Evolutionary conservation across 2,329 filamentous ascomycete species (phyloP).

Genomic region (Amphichorda felina): DNA sequence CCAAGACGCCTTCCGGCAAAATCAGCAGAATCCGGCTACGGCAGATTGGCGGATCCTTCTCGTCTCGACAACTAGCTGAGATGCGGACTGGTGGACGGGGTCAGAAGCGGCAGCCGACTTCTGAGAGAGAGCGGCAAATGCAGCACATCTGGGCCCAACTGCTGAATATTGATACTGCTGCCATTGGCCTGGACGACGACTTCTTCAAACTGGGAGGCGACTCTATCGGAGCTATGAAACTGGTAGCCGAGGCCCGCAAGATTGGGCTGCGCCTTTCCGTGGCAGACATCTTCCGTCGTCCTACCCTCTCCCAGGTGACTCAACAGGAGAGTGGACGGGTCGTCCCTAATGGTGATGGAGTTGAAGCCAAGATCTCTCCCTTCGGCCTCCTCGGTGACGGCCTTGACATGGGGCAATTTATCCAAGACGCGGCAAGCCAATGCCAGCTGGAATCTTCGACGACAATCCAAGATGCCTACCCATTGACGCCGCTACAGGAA

Average conservation of each 20-base stretch:
- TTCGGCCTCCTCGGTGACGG: too few species aligned
- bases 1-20: conserved; percentile 1
- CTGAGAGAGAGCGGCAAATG: conserved; percentile 3
- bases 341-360: not conserved
- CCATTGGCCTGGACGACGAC: conserved; percentile 6
- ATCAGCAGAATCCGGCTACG: not conserved
- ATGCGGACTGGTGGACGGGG: not conserved
- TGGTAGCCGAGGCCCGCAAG: conserved; percentile 2
- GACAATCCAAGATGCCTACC: conserved; percentile 26
- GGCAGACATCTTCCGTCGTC: conserved; percentile 29
- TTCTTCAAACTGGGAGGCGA: conserved; percentile 7
- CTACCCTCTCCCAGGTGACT: conserved; percentile 16
- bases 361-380: too few species aligned
- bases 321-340: not conserved
- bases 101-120: not conserved
- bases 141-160: conserved; percentile 4
- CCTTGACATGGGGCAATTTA: too few species aligned
- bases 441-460: conserved; percentile 14
- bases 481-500: conserved; percentile 35
- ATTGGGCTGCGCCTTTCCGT: conserved; percentile 28
- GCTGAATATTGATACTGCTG: conserved; percentile 2
- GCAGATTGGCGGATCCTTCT: not conserved
- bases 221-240: conserved; percentile 5
- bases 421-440: not conserved
- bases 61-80: conserved; percentile 1